Evolutionary conservation across 179 eudicot species (phyloP).

Genomic region (Dionaea muscipula): DNA sequence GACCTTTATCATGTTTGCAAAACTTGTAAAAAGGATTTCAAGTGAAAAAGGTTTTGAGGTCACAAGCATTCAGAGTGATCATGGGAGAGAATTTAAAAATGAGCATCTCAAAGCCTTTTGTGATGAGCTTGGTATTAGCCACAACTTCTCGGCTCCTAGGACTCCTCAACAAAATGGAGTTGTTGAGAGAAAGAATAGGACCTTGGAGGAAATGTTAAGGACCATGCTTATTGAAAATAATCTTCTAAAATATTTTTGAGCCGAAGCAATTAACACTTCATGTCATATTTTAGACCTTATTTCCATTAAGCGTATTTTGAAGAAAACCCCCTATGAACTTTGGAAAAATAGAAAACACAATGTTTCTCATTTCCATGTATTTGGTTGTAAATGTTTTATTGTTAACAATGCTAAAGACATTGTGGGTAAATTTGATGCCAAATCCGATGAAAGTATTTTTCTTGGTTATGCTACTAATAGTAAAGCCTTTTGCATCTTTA

Average conservation of each 20-base stretch:
- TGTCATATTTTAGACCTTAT: background rate
- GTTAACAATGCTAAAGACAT: constrained; percentile 1
- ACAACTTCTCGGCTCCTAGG: constrained; percentile 6
- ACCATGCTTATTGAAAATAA: background rate
- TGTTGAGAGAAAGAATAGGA: constrained; percentile 1
- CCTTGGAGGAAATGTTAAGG: constrained; percentile 5
- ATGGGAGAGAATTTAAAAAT: too few relatives aligned
- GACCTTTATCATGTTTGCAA: too few relatives aligned
- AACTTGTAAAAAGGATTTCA: too few relatives aligned
- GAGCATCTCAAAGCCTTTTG: too few relatives aligned
- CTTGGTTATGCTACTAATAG: background rate
- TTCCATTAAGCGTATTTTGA: background rate
- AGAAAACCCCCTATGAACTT: background rate
- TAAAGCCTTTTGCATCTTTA: background rate
- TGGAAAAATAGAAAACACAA: background rate
- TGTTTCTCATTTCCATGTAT: background rate
- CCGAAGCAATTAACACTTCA: background rate
- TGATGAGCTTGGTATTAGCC: background rate
- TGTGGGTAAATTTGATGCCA: background rate
- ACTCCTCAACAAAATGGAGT: constrained; percentile 9
- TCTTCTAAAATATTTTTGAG: background rate
- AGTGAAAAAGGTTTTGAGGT: too few relatives aligned
- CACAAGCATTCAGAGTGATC: too few relatives aligned
- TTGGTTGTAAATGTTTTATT: background rate
- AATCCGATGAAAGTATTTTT: background rate